Evolutionary conservation across 176 grass and related monocot genomes (phyloP), one percentile per base, ranked within the genome.

Genomic region (Elaeis guineensis): DNA sequence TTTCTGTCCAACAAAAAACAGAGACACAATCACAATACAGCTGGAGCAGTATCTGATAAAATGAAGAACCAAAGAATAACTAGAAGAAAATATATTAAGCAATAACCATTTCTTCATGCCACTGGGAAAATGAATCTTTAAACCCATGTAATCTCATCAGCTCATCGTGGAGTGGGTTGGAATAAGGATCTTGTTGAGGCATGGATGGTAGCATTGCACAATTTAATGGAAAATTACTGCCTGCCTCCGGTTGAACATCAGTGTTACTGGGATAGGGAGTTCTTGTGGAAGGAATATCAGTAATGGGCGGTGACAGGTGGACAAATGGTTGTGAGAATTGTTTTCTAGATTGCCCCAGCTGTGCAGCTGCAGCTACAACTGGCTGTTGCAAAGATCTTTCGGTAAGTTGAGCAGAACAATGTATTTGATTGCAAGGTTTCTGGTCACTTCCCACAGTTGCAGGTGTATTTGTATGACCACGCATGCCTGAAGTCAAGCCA

Each of bases 31-130:
- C 58, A 60, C 32, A 6, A 30, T 26, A 49, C 73, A 62, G 49
- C 56, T 57, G 64, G 18, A 51, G 17, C 16, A 54, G 54, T 53
- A 65, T 70, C 15, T 56, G 26, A 49, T 44, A 58, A 58, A 64
- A 25, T 23, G 4, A n/a, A 23, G 39, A 71, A 52, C 68, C 16
- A 75, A 59, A 69, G 73, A 77, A 73, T 18, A 58, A 12, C 17
- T 59, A 9, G 3, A 17, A 59, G 25, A 28, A 6, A 29, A 59
- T 5, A 58, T 32, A 1, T 6, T 32, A 8, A 32, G 6, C 1
- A 32, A 8, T 32, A 32, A 85, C 83, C 83, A 73, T 58, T 61
- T 49, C 12, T 39, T 69, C 17, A 65, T 85, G 83, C 55, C 54
- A 80, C 30, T 57, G 67, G 50, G 54, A 12, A n/a, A 77, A 69